Evolutionary conservation across 192 early-diverging fungal genomes (phyloP), one percentile per base, ranked within the genome.

Genomic region (Helicostylum pulchrum): DNA sequence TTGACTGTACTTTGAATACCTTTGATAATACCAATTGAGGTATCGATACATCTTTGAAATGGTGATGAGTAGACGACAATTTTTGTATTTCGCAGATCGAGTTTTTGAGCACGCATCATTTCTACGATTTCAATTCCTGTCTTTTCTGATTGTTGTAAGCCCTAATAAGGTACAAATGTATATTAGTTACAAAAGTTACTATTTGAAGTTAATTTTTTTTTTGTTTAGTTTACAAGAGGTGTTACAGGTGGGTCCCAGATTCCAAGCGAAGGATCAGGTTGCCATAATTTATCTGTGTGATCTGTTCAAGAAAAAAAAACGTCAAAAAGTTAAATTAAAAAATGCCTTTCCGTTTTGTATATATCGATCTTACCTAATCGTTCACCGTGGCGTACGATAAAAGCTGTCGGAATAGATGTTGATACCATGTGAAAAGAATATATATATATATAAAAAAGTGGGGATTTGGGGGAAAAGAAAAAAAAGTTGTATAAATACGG

Each of bases 1-100:
- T 50, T 34, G 43, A 57, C 46, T 9, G 46, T 14, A n/a, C 66
- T 32, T 23, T 66, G 36, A 26, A 75, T 55, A 3, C 73, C 73
- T 21, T 49, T 63, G 17, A 63, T 48, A 42, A 75, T 51, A 4
- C 73, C 73, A 19, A 75, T 42, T 0, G 64, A 26, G 10, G 73
- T 75, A 31, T 75, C 73, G n/a, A 75, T 62, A 20, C 73, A 75
- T 26, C 73, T 67, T n/a, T 70, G 73, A 31, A 75, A 75, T 26
- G 73, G 73, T 14, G 73, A 75, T 32, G 64, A 57, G 21, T 70
- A 62, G 14, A 75, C 48, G 19, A 75, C 53, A 26, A 75, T 31
- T 6, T 45, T 62, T 14, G 65, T n/a, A 7, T 46, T 70, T 39
- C 62, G n/a, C 3, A 49, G 53, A 20, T 70, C 45, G 20, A 69